Evolutionary conservation across 805 yeast genomes (phyloP).

Genomic region (Ogataea wickerhamii): DNA sequence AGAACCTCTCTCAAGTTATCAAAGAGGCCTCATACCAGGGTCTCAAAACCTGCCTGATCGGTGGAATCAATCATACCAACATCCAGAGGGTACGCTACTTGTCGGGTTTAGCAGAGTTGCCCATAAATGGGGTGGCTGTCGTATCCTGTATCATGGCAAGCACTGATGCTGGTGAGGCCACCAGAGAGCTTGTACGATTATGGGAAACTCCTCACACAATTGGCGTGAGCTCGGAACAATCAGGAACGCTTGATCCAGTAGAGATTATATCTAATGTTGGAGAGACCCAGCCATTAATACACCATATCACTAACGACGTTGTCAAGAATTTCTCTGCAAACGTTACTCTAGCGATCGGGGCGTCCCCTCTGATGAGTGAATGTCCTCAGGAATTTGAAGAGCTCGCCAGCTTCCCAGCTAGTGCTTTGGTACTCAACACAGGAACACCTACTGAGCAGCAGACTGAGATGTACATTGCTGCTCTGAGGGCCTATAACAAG

Average conservation of each 20-base stretch:
- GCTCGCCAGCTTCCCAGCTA: constrained; percentile 51
- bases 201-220: constrained; percentile 31
- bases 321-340: constrained; percentile 87
- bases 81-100: constrained; percentile 54
- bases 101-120: constrained; percentile 40
- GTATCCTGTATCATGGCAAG: constrained; percentile 83
- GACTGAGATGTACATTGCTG: constrained; percentile 43
- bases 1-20: constrained; percentile 48
- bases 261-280: constrained; percentile 3
- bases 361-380: constrained; percentile 88
- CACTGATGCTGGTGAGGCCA: constrained; percentile 48
- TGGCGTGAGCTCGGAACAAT: constrained; percentile 5
- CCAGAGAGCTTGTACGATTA: constrained; percentile 35
- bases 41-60: constrained; percentile 70
- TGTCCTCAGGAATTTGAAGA: constrained; percentile 62
- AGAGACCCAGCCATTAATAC: constrained; percentile 57
- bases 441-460: constrained; percentile 60
- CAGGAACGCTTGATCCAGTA: neutral
- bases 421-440: constrained; percentile 64
- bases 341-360: constrained; percentile 78
- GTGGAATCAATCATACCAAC: constrained; percentile 69
- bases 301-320: constrained; percentile 86
- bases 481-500: constrained; percentile 56
- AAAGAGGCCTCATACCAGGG: constrained; percentile 28
- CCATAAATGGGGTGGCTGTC: constrained; percentile 79